phyloP scores from a whole-genome alignment of 148 eudicot genomes.

The Rhododendron ovatum region DNA sequence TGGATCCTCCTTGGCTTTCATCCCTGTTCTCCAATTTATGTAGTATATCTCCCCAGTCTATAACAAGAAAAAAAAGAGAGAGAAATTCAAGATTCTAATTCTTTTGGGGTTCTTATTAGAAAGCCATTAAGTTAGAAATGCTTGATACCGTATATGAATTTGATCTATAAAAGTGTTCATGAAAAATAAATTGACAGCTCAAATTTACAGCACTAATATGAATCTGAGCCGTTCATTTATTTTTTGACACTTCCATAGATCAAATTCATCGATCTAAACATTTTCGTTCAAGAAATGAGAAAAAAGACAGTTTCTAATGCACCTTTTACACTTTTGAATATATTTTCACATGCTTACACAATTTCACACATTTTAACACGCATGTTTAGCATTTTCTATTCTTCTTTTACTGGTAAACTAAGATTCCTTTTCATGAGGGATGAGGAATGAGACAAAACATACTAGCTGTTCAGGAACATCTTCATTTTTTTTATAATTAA shows the following conservation, averaged over 20 bases:
- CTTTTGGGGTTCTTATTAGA: not conserved
- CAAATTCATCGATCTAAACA: too few species aligned
- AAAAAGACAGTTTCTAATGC: not conserved
- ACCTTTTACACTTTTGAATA: not conserved
- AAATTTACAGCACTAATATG: too few species aligned
- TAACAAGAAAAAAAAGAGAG: not conserved
- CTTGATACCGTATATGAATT: too few species aligned
- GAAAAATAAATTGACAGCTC: too few species aligned
- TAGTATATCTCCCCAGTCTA: constrained; percentile 90
- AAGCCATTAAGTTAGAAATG: not conserved
- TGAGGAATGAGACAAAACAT: not conserved
- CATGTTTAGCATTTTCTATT: not conserved
- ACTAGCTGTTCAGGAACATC: not conserved
- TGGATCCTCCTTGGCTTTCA: constrained; percentile 68
- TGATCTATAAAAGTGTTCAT: too few species aligned
- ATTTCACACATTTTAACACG: not conserved
- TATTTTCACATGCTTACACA: not conserved
- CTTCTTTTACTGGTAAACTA: not conserved
- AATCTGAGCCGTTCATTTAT: too few species aligned
- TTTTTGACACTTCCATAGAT: too few species aligned
- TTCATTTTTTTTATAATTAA: not conserved
- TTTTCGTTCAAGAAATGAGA: not conserved
- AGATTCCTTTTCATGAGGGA: not conserved
- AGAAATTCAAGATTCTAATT: not conserved
- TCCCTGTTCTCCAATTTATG: constrained; percentile 85